Percentiles rank a stretch among this genome's conserved stretches.
Evolutionary conservation across 371 early-diverging fungal species (phyloP).

Genomic region (Amoeboradix gromovi): DNA sequence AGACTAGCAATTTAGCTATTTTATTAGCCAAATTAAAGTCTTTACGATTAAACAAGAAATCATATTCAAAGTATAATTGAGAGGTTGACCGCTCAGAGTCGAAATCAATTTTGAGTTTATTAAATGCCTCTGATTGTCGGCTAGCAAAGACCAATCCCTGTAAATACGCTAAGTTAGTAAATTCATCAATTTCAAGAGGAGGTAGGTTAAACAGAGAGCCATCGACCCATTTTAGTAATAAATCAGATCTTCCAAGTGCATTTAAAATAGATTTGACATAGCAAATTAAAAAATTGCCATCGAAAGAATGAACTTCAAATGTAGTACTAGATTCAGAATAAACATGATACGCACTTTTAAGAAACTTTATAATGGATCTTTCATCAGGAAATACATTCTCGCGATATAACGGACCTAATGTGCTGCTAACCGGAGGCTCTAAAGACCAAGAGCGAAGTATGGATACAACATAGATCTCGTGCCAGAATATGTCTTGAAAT

Average conservation of each 20-base stretch:
- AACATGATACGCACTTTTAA: not conserved
- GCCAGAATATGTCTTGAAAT: not conserved
- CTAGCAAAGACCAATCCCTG: not conserved
- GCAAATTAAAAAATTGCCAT: not conserved
- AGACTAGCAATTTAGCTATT: not conserved
- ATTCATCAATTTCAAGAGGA: not conserved
- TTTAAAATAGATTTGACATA: not conserved
- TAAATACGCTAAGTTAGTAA: not conserved
- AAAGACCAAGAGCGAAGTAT: not conserved
- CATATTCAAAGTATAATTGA: not conserved
- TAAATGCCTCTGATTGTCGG: not conserved
- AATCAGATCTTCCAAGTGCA: not conserved
- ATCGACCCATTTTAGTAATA: not conserved
- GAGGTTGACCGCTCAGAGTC: not conserved
- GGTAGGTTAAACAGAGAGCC: not conserved
- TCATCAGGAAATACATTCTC: not conserved
- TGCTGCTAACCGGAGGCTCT: not conserved
- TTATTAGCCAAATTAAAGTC: not conserved
- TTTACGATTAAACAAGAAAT: not conserved
- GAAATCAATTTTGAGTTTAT: not conserved
- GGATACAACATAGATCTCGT: not conserved
- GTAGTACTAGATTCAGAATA: not conserved
- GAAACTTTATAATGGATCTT: not conserved
- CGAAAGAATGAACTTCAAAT: not conserved
- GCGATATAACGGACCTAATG: not conserved